Evolutionary conservation across 2,329 filamentous ascomycete genomes (phyloP), one percentile per base, ranked within the genome.

Genomic region (Fusarium sp.): DNA sequence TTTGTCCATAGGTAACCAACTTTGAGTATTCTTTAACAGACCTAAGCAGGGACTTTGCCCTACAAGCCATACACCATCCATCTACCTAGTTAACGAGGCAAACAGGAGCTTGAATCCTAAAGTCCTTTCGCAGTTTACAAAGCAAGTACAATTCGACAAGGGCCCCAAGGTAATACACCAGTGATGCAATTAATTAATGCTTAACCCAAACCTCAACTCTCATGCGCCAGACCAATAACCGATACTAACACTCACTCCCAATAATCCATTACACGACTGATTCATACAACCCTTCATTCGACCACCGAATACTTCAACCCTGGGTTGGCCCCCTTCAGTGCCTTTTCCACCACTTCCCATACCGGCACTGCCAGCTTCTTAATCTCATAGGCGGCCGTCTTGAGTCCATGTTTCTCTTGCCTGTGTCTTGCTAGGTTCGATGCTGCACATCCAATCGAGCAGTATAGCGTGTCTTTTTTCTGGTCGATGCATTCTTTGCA

Each of bases 401-500:
- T 72, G 3, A 76, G 75, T 4, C 69, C 73, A 58, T 79, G 77
- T 57, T 65, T 74, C 14, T 45, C 58, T 13, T 79, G 76, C 20
- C 80, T 74, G 67, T 85, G 83, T 23, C 58, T 58, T 13, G 77
- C 76, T 35, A 85, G 78, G 60, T 83, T 82, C 14, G 64, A 70
- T 23, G 69, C 72, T n/a, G 81, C 82, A 67, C 83, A 85, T 31
- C 74, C 70, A 27, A 75, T 66, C 10, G 81, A 81, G 69, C 83
- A 85, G 63, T 81, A 84, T 8, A 80, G 47, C 3, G 63, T 39
- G 0, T 78, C 77, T 23, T 76, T 71, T 55, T 78, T 77, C 47
- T 79, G 63, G 7, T 70, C 74, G 1, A 83, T 66, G 51, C 83
- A 85, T 51, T 81, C 78, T 48, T 75, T 77, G 67, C 83, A 85